A percentile compares a stretch with the other conserved stretches of the same genome.
phyloP scores from a whole-genome alignment of 495 filamentous ascomycete species.

The Aspergillus ostianus region DNA sequence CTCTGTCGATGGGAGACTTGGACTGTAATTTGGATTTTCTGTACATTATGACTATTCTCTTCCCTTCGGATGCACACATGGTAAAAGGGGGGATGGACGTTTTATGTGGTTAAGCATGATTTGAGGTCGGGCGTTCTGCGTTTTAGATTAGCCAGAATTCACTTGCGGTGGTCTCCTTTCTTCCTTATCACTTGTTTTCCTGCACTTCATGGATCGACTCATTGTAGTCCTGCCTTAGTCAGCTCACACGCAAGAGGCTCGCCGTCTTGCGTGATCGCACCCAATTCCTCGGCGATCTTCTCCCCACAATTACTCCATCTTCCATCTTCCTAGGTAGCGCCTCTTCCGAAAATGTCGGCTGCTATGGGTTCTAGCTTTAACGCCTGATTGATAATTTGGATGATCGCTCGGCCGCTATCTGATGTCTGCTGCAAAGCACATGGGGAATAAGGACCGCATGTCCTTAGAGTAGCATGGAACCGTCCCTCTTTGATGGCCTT shows the following conservation, averaged over 20 bases:
- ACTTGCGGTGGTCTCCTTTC: not conserved
- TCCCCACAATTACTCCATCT: not conserved
- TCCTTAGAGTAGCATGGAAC: not conserved
- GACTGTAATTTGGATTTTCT: constrained; percentile 10
- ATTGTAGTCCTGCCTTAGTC: not conserved
- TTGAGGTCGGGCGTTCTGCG: constrained; percentile 14
- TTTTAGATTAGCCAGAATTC: constrained; percentile 3
- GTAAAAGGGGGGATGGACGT: not conserved
- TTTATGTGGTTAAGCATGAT: constrained; percentile 9
- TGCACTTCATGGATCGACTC: too few species aligned
- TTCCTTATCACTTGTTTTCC: not conserved
- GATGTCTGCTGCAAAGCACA: too few species aligned
- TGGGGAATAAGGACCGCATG: too few species aligned
- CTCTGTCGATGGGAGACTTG: constrained; percentile 30
- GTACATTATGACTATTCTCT: constrained; percentile 21
- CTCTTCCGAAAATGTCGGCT: too few species aligned
- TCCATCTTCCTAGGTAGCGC: not conserved
- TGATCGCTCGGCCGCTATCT: not conserved
- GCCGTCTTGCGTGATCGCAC: constrained; percentile 39
- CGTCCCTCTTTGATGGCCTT: too few species aligned
- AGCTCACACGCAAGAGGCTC: constrained; percentile 18
- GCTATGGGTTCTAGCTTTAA: too few species aligned
- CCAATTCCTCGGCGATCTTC: constrained; percentile 15
- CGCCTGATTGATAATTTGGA: constrained; percentile 7
- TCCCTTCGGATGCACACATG: constrained; percentile 3